These are phyloP conservation scores for Clavaria fumosa DNA, from an alignment of 768 basidiomycete species.

Conservation along the genomic window DNA sequence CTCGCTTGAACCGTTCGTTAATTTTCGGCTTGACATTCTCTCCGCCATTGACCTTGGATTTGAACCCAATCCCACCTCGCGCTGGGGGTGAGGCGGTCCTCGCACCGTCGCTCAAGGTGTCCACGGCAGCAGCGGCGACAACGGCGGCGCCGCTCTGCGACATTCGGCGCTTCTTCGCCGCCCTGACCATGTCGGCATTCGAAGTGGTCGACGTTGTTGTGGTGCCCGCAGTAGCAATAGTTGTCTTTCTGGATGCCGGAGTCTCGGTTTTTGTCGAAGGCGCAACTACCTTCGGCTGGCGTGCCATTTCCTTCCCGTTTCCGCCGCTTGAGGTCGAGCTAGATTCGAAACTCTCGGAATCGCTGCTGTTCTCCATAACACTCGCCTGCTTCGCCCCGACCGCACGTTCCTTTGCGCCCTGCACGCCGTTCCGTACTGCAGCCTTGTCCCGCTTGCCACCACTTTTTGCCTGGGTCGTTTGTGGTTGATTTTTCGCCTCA, in stretches of 20 bases:
- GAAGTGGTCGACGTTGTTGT: slow-evolving; percentile 4
- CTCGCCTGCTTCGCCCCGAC: slow-evolving; percentile 3
- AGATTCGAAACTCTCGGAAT: too few relatives aligned
- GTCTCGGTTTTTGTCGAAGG: too few relatives aligned
- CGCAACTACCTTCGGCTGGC: too few relatives aligned
- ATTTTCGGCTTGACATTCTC: slow-evolving; percentile 18
- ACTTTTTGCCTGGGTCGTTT: not conserved
- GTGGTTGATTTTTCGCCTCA: slow-evolving; percentile 5
- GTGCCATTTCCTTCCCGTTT: too few relatives aligned
- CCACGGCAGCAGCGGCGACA: slow-evolving; percentile 25
- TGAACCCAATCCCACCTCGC: slow-evolving; percentile 8
- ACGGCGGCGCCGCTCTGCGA: slow-evolving; percentile 35
- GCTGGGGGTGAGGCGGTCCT: slow-evolving; percentile 6
- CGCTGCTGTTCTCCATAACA: too few relatives aligned
- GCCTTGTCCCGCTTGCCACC: not conserved
- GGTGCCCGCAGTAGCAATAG: not conserved
- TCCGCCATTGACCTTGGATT: slow-evolving; percentile 17
- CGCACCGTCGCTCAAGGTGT: slow-evolving; percentile 7
- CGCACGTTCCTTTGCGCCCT: slow-evolving; percentile 3
- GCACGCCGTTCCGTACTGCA: not conserved
- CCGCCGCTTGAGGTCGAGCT: too few relatives aligned
- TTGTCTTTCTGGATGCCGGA: slow-evolving; percentile 5
- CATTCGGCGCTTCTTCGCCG: slow-evolving; percentile 47
- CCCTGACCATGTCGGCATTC: slow-evolving; percentile 17
- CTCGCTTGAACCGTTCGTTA: slow-evolving; percentile 66